Conservation (phyloP, 179 eudicot species). For the Beta lomatogona region DNA sequence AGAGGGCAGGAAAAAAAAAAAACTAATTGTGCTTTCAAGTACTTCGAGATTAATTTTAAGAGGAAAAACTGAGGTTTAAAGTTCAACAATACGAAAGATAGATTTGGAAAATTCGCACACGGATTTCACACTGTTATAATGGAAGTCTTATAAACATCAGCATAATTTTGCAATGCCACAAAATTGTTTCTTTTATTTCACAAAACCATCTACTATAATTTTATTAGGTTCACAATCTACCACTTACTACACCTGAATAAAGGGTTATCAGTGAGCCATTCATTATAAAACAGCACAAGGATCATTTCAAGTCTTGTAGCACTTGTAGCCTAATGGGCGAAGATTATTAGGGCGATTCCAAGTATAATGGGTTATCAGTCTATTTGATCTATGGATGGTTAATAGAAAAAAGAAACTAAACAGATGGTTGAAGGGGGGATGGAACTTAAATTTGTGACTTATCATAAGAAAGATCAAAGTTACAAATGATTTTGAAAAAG, state of each 20-base stretch:
- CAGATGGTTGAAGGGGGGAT: neutral
- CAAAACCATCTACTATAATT: neutral
- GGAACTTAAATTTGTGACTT: no score
- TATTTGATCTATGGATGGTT: neutral
- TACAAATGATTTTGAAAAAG: neutral
- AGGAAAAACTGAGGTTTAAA: neutral
- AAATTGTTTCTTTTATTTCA: neutral
- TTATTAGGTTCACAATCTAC: neutral
- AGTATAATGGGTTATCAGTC: neutral
- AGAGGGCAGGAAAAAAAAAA: no score
- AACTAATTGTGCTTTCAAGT: no score
- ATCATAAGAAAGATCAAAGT: neutral
- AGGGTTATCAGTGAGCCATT: neutral
- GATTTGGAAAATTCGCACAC: neutral
- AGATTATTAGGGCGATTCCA: neutral
- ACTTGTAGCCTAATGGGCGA: neutral
- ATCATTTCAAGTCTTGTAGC: neutral
- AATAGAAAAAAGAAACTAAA: neutral
- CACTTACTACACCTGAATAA: neutral
- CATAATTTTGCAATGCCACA: neutral
- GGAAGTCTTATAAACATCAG: neutral
- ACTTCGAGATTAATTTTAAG: neutral
- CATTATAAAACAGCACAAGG: neutral
- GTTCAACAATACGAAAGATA: neutral
- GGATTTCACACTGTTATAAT: neutral